Percentiles rank a stretch among this genome's conserved stretches.
Evolutionary conservation across 495 filamentous ascomycete genomes (phyloP).

Genomic region (Neurospora tetraspora): DNA sequence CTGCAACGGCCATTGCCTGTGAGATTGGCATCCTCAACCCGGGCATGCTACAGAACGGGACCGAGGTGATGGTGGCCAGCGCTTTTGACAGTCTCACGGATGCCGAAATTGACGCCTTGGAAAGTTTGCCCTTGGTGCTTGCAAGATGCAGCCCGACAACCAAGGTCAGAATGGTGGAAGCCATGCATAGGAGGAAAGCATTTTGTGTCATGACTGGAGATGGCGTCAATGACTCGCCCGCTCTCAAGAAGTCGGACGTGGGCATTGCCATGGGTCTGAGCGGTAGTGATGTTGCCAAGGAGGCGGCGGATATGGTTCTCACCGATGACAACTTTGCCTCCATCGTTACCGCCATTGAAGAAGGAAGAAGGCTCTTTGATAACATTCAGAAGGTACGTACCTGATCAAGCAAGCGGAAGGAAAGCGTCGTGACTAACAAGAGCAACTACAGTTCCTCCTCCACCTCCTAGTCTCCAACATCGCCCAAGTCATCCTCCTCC

Average conservation of each 20-base stretch:
- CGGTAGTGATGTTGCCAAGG: conserved; percentile 82
- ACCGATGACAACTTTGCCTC: conserved; percentile 82
- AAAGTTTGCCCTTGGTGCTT: conserved; percentile 50
- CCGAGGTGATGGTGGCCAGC: conserved; percentile 49
- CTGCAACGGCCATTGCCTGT: conserved; percentile 62
- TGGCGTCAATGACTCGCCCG: conserved; percentile 77
- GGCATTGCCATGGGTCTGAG: conserved; percentile 80
- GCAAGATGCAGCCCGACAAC: conserved; percentile 55
- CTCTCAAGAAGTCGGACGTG: conserved; percentile 67
- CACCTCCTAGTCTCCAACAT: conserved; percentile 67
- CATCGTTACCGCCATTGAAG: conserved; percentile 64
- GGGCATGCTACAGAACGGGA: conserved; percentile 27
- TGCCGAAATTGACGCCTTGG: conserved; percentile 45
- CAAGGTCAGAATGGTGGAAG: conserved; percentile 58
- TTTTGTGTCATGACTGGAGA: conserved; percentile 64
- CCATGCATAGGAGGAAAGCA: conserved; percentile 51
- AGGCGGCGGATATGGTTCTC: conserved; percentile 76
- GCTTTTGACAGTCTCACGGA: conserved; percentile 52
- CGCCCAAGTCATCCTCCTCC: conserved; percentile 59
- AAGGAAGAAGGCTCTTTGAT: conserved; percentile 63
- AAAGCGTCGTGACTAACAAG: conserved; percentile 47
- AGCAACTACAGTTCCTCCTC: conserved; percentile 63
- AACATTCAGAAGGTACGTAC: conserved; percentile 57
- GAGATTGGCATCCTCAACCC: conserved; percentile 61
- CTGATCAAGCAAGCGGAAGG: background rate